phyloP scores from a whole-genome alignment of 2,329 filamentous ascomycete genomes.

The Xylariales sp. region DNA sequence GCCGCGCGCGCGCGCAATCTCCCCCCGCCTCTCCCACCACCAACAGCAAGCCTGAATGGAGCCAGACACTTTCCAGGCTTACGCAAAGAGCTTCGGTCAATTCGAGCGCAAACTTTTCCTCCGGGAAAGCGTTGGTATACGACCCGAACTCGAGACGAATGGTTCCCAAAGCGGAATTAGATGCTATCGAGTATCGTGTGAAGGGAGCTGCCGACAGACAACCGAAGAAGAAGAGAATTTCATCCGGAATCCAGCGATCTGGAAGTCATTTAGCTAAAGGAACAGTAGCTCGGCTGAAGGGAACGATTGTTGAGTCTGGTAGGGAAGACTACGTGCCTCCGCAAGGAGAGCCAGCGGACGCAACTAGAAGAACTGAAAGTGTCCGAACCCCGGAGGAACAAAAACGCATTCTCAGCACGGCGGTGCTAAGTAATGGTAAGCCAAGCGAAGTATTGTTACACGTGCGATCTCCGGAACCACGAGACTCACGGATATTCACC shows the following conservation, averaged over 20 bases:
- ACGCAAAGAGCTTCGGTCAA: constrained; percentile 14
- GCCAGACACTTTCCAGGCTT: constrained; percentile 13
- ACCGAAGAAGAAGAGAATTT: constrained; percentile 35
- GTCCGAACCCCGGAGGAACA: constrained; percentile 14
- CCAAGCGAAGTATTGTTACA: constrained; percentile 4
- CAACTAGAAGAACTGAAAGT: too few species aligned
- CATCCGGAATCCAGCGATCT: constrained; percentile 26
- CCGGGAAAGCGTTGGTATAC: constrained; percentile 44
- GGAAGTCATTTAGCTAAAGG: constrained; percentile 47
- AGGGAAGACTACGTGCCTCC: constrained; percentile 13
- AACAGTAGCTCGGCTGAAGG: constrained; percentile 47
- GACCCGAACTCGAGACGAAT: constrained; percentile 64
- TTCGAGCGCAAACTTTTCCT: constrained; percentile 19
- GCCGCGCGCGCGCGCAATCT: constrained; percentile 35
- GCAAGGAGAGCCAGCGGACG: constrained; percentile 15
- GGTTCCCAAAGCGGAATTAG: constrained; percentile 42
- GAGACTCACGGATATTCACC: constrained; percentile 1
- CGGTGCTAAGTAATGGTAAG: constrained; percentile 10
- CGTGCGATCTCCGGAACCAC: not conserved
- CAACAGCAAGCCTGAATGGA: constrained; percentile 12
- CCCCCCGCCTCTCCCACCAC: constrained; percentile 28
- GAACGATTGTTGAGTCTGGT: constrained; percentile 36
- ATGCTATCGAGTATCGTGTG: constrained; percentile 32
- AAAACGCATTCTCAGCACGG: constrained; percentile 14
- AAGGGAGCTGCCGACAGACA: constrained; percentile 34